phyloP scores from a whole-genome alignment of 768 basidiomycete genomes.

The Pholiota conissans region DNA sequence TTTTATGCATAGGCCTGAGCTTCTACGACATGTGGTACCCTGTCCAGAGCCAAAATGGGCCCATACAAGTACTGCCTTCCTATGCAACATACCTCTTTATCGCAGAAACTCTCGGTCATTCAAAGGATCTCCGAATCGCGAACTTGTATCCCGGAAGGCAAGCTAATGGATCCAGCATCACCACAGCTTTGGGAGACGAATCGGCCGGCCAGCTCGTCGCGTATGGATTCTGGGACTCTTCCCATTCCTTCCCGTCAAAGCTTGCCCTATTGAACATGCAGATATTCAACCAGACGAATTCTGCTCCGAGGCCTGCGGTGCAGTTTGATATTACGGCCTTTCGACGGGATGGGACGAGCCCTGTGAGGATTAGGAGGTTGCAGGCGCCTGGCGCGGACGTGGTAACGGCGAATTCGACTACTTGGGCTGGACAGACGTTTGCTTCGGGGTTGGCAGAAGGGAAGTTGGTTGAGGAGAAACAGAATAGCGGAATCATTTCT shows the following conservation, averaged over 20 bases:
- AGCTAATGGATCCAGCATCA: constrained; percentile 51
- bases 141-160: constrained; percentile 55
- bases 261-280: constrained; percentile 50
- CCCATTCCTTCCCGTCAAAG: constrained; percentile 39
- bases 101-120: constrained; percentile 45
- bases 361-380: constrained; percentile 39
- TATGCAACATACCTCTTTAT: constrained; percentile 54
- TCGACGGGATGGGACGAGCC: constrained; percentile 24
- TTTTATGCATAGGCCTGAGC: constrained; percentile 29
- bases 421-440: constrained; percentile 53
- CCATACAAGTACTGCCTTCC: constrained; percentile 51
- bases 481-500: constrained; percentile 24
- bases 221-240: constrained; percentile 51
- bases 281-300: constrained; percentile 49
- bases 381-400: constrained; percentile 51
- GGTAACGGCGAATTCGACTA: constrained; percentile 40
- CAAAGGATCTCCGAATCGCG: constrained; percentile 41
- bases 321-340: constrained; percentile 48
- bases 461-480: constrained; percentile 35
- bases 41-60: constrained; percentile 46
- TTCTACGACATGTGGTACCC: constrained; percentile 53
- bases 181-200: constrained; percentile 46
- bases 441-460: constrained; percentile 41
- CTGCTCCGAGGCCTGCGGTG: constrained; percentile 37
- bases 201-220: constrained; percentile 49